Evolutionary conservation across 495 filamentous ascomycete genomes (phyloP).

Genomic region (Penicillium desertorum): DNA sequence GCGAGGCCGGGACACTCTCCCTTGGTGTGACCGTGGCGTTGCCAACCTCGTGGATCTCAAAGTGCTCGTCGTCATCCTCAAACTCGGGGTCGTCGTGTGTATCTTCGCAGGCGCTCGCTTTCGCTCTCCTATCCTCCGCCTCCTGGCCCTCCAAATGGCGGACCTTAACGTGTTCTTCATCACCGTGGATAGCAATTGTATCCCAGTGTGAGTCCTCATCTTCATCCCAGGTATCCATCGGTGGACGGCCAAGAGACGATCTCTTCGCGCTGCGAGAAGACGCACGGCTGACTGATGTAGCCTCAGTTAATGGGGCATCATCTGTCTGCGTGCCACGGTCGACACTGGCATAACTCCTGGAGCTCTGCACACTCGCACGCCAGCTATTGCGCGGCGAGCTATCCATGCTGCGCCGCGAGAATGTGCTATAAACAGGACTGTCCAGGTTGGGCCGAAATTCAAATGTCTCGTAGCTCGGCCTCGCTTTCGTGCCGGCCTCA

Average conservation of each 20-base stretch:
- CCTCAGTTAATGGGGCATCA: conserved; percentile 49
- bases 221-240: conserved; percentile 27
- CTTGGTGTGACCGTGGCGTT: conserved; percentile 48
- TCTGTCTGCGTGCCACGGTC: conserved; percentile 61
- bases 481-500: conserved; percentile 70
- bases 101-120: conserved; percentile 26
- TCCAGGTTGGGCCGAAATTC: conserved; percentile 74
- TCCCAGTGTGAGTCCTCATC: conserved; percentile 33
- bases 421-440: conserved; percentile 72
- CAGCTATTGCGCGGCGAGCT: conserved; percentile 58
- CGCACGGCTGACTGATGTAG: conserved; percentile 42
- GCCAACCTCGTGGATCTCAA: conserved; percentile 45
- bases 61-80: conserved; percentile 31
- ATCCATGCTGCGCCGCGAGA: conserved; percentile 68
- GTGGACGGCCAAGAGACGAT: conserved; percentile 38
- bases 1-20: conserved; percentile 50
- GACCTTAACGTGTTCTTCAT: conserved; percentile 8
- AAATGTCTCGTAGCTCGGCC: conserved; percentile 72
- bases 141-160: conserved; percentile 5
- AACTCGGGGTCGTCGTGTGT: conserved; percentile 10
- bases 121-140: conserved; percentile 6
- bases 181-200: conserved; percentile 34
- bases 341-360: conserved; percentile 57
- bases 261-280: conserved; percentile 46
- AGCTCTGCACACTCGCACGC: conserved; percentile 64